Evolutionary conservation across 345 rosid species (phyloP).

Genomic region (Conringia planisiliqua): DNA sequence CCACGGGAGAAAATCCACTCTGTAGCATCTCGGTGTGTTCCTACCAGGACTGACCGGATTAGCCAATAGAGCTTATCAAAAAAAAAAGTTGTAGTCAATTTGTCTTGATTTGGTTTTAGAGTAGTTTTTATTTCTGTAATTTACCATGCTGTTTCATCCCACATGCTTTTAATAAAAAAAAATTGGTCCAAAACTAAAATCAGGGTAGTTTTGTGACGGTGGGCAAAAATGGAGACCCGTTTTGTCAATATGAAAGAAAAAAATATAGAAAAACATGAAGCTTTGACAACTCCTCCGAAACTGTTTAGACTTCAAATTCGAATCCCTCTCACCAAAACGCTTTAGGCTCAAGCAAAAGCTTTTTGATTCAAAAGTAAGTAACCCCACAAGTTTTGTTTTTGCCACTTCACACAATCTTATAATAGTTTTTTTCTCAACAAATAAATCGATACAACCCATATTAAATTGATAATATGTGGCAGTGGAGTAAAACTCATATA

Average conservation of each 20-base stretch:
- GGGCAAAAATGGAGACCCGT: neutral
- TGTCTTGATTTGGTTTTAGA: too few species aligned
- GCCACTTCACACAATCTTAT: neutral
- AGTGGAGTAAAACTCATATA: neutral
- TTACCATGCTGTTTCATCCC: too few species aligned
- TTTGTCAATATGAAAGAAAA: neutral
- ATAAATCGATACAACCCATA: neutral
- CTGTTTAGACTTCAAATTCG: conserved; percentile 6
- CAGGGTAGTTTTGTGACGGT: neutral
- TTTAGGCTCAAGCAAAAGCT: neutral
- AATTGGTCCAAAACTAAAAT: too few species aligned
- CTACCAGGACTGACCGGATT: too few species aligned
- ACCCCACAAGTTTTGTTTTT: conserved; percentile 7
- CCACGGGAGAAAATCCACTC: too few species aligned
- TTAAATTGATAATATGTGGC: neutral
- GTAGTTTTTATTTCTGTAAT: too few species aligned
- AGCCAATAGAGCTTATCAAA: too few species aligned
- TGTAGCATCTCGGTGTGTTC: too few species aligned
- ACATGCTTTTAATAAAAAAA: too few species aligned
- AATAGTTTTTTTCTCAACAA: neutral
- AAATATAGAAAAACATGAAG: neutral
- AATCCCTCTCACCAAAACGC: conserved; percentile 12
- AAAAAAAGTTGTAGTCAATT: neutral
- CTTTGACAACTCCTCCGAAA: neutral
- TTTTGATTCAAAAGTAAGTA: conserved; percentile 8